Conservation (phyloP, 2,329 filamentous ascomycete genomes). For the Hymenoscyphus salicellus region DNA sequence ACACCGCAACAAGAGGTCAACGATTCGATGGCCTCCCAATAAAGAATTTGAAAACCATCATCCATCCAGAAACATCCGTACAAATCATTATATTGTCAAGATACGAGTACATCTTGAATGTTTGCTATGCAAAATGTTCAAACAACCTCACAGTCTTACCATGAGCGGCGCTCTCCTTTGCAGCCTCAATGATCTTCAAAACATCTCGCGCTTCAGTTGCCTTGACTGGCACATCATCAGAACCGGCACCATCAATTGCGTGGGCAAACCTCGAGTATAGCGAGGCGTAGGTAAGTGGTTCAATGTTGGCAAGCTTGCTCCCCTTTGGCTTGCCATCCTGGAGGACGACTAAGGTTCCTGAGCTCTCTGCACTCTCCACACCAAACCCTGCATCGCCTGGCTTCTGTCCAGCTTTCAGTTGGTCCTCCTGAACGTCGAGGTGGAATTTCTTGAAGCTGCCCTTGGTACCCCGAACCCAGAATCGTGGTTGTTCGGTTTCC, state of each 20-base stretch:
- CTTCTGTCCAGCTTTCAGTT: conserved; percentile 62
- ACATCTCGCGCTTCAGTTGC: conserved; percentile 52
- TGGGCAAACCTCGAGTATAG: conserved; percentile 60
- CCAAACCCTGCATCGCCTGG: conserved; percentile 64
- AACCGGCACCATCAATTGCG: conserved; percentile 47
- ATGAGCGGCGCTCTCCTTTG: conserved; percentile 49
- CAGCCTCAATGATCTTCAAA: conserved; percentile 55
- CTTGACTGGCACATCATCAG: conserved; percentile 52
- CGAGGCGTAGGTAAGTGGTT: conserved; percentile 64
- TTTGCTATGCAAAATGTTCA: neutral
- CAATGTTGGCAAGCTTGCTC: conserved; percentile 53
- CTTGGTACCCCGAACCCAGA: conserved; percentile 72
- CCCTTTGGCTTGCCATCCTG: conserved; percentile 49
- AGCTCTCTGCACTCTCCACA: conserved; percentile 55
- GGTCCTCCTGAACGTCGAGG: conserved; percentile 73
- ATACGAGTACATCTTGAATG: neutral
- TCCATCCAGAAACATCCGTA: neutral
- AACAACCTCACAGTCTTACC: conserved; percentile 39
- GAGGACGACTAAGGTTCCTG: conserved; percentile 58
- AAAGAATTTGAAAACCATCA: neutral
- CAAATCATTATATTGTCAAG: neutral
- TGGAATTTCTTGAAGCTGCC: conserved; percentile 71
- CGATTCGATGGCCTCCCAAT: neutral
- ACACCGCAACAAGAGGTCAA: neutral
- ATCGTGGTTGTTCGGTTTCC: conserved; percentile 67